Evolutionary conservation across 495 filamentous ascomycete species (phyloP).

Genomic region (Podospora anserina): DNA sequence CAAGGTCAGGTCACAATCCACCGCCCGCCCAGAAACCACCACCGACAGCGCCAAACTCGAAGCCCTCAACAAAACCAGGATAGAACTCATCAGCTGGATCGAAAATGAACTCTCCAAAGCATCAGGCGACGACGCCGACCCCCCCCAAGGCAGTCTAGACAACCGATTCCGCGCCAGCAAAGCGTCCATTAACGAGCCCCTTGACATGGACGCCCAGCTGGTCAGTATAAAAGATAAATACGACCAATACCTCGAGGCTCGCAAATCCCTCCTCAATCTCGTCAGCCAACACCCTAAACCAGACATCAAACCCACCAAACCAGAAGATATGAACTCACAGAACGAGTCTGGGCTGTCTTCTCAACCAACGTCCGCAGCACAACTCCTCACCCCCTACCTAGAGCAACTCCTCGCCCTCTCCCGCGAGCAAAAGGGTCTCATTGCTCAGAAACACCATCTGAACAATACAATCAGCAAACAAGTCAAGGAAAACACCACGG

Average conservation of each 20-base stretch:
- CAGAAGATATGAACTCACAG: conserved; percentile 22
- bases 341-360: conserved; percentile 16
- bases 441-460: conserved; percentile 63
- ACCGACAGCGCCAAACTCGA: conserved; percentile 41
- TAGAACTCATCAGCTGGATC: conserved; percentile 69
- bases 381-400: conserved; percentile 54
- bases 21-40: conserved; percentile 30
- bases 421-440: conserved; percentile 58
- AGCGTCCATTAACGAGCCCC: conserved; percentile 24
- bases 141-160: conserved; percentile 37
- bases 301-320: conserved; percentile 34
- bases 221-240: conserved; percentile 51
- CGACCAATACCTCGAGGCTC: conserved; percentile 41
- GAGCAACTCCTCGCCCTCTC: conserved; percentile 54
- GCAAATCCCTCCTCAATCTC: conserved; percentile 44
- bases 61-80: conserved; percentile 54
- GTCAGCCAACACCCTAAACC: conserved; percentile 28
- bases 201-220: conserved; percentile 47
- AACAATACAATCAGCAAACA: conserved; percentile 56
- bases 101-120: conserved; percentile 61
- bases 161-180: conserved; percentile 28
- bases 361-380: conserved; percentile 22
- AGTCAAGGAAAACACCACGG: conserved; percentile 54
- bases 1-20: conserved; percentile 47
- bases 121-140: conserved; percentile 43